Conservation (phyloP, 768 basidiomycete genomes). For the Podaxis sp. region DNA sequence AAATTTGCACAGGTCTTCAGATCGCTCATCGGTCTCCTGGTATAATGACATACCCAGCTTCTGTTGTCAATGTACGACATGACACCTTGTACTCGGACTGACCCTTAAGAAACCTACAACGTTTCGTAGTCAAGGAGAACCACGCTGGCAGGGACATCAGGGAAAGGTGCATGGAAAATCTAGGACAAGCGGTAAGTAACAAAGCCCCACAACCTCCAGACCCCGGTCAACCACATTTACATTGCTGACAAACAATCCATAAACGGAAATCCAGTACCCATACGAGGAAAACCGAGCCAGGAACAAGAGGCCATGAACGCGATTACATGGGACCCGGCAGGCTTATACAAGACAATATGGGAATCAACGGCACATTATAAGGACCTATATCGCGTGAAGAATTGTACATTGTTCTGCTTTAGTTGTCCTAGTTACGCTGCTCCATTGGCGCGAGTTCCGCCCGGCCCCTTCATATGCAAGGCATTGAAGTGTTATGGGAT, state of each 20-base stretch:
- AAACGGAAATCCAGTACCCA: not conserved
- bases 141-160: not conserved
- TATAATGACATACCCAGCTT: not conserved
- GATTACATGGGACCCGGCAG: not conserved
- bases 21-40: not conserved
- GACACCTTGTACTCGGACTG: not conserved
- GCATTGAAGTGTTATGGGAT: no score
- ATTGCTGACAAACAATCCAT: not conserved
- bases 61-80: not conserved
- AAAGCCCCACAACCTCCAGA: no score
- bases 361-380: not conserved
- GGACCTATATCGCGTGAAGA: not conserved
- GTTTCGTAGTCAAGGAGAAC: not conserved
- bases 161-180: not conserved
- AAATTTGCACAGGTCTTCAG: no score
- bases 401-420: not conserved
- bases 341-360: not conserved
- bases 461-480: no score
- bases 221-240: not conserved
- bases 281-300: not conserved
- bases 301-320: not conserved
- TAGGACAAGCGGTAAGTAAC: no score
- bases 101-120: not conserved
- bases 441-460: no score
- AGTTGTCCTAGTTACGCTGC: no score